Base-by-base conservation (phyloP, 2,329 filamentous ascomycete genomes). In the Dendrostoma leiphaemia region DNA sequence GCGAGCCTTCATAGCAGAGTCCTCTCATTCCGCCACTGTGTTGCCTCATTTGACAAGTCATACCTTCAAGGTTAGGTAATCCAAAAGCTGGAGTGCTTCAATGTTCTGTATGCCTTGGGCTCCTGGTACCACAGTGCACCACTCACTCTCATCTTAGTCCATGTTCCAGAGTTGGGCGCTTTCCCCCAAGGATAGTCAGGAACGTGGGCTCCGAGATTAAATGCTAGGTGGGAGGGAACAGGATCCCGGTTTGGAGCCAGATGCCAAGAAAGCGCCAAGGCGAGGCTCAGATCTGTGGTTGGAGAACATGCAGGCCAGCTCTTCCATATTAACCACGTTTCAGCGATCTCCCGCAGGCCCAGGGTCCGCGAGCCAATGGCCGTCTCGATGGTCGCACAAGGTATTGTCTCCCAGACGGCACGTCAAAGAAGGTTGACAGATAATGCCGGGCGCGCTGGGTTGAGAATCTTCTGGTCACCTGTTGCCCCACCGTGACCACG, bases 201-300 rank as follows among this genome's bases (percentile, higher is more conserved):
- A 66, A 66, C 63, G 59, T 63, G 61, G 60, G 56, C 59, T 66
- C 64, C 64, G 64, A 65, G 57, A 63, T 63, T 59, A 51, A 52
- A 24, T 41, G 51, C 26, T 40, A 26, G 37, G 26, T 41, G 43
- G 29, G 34, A 49, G 40, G 41, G 21, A n/a, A 49, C 44, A 26
- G 19, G 51, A 55, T 47, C 38, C 34, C 37, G 54, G 61, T 60
- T 23, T 17, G 62, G 51, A 57, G 61, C 60, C 55, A 58, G 54
- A 57, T 59, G 50, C 59, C 48, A 53, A 34, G 44, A 37, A 23
- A 45, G 26, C 50, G n/a, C 40, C 35, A 54, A 61, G 59, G 46
- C 31, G 31, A 32, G 10, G 31, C 31, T n/a, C 31, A 32, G 35
- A 21, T 17, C 19, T 29, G 31, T 56, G 64, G 61, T 62, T 62